Conservation (phyloP, 768 basidiomycete genomes). For the Lactifluus subvellereus region DNA sequence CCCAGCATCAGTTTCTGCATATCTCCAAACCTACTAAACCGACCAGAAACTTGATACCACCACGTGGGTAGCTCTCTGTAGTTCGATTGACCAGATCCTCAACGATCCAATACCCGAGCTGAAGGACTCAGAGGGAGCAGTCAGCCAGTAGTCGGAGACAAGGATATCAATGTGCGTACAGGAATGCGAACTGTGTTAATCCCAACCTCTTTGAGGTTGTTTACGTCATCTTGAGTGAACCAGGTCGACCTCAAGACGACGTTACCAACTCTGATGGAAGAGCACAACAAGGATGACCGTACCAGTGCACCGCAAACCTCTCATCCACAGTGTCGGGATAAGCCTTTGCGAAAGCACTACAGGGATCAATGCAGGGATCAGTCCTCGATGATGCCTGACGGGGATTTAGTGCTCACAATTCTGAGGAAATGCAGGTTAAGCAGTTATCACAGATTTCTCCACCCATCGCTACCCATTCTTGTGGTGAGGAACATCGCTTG, state of each 20-base stretch:
- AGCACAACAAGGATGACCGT: background rate
- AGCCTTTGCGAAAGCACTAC: constrained; percentile 54
- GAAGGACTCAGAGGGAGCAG: constrained; percentile 31
- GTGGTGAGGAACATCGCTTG: background rate
- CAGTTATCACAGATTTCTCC: constrained; percentile 58
- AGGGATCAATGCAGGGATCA: background rate
- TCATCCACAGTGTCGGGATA: constrained; percentile 54
- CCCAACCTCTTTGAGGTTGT: constrained; percentile 45
- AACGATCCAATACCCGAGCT: constrained; percentile 83
- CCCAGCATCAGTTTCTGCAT: background rate
- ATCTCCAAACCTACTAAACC: background rate
- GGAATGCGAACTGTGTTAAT: constrained; percentile 81
- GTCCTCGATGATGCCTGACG: constrained; percentile 33
- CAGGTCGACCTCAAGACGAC: constrained; percentile 48
- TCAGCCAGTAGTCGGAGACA: background rate
- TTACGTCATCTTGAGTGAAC: constrained; percentile 62
- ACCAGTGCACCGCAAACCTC: constrained; percentile 60
- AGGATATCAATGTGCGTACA: constrained; percentile 34
- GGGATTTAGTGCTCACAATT: constrained; percentile 62
- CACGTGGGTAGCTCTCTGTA: constrained; percentile 60
- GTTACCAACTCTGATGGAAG: background rate
- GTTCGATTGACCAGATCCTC: constrained; percentile 60
- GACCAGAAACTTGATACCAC: constrained; percentile 63
- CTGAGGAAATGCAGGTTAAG: constrained; percentile 54
- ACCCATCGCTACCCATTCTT: constrained; percentile 73